Evolutionary conservation across 2,329 filamentous ascomycete genomes (phyloP), one percentile per base, ranked within the genome.

Genomic region (Trichophyton equinum): DNA sequence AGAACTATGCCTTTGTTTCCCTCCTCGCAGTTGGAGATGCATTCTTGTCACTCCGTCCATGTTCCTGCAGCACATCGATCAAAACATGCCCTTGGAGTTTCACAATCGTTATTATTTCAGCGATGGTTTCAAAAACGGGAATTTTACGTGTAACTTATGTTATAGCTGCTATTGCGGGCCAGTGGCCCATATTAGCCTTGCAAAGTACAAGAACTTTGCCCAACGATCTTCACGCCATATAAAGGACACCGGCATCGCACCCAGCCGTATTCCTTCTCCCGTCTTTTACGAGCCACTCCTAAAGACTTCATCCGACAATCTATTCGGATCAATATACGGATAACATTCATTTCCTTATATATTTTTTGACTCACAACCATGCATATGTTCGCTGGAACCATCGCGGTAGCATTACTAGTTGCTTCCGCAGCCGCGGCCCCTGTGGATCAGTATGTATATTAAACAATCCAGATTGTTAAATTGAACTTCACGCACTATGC

Each of bases 341-440:
- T 36, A 51, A 13, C 6, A 18, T 36, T 36, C 11, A 8, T 18
- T 9, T 20, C n/a, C n/a, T 18, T 36, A 55, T 27, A 27, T 53
- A 20, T 1, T 38, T 33, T 27, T 55, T n/a, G n/a, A 55, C 5
- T 36, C 25, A n/a, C 51, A 38, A 7, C 27, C 47, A 55, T 55
- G 51, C 51, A 55, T 55, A n/a, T 55, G 11, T 20, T 36, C 30
- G 27, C 13, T 18, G 51, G 51, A n/a, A 55, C 51, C n/a, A 7
- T 55, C 8, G 51, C 51, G 51, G 51, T 55, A 36, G 51, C 51
- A 15, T 55, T 55, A 55, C 51, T 55, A 27, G 51, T 36, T 55
- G 51, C 51, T 36, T 55, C 51, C 30, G 51, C 27, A 11, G 51
- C 27, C n/a, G 51, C 51, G 18, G 51, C 33, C n/a, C 51, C 51